Conservation (phyloP, 2,329 filamentous ascomycete species). For the Calonectria fujianensis region DNA sequence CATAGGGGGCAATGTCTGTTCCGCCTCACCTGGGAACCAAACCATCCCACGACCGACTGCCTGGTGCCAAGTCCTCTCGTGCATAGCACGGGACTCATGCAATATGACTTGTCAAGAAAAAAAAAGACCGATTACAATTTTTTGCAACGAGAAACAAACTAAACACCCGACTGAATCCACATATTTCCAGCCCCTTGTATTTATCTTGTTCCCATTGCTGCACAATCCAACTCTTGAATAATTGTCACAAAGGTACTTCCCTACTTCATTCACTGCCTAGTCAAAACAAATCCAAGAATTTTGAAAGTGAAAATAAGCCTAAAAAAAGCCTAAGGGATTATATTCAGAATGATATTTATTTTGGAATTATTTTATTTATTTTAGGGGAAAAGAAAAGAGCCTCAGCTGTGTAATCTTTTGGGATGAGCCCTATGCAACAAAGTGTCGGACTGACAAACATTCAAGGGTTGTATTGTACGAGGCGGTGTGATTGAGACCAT, state of each 20-base stretch:
- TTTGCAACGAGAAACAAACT: neutral
- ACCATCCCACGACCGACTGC: neutral
- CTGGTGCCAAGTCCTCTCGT: neutral
- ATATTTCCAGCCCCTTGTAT: neutral
- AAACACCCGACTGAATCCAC: neutral
- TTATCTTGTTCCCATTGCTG: neutral
- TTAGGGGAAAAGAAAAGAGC: too few relatives aligned
- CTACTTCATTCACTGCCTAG: too few relatives aligned
- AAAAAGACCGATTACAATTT: constrained; percentile 12
- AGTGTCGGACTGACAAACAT: too few relatives aligned
- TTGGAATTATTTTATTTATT: too few relatives aligned
- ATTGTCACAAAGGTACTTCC: too few relatives aligned
- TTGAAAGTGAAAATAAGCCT: too few relatives aligned
- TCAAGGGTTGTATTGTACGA: too few relatives aligned
- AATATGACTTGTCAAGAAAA: neutral
- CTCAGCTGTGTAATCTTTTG: too few relatives aligned
- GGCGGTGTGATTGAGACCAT: neutral
- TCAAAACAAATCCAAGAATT: too few relatives aligned
- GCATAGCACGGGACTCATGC: neutral
- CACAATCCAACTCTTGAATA: neutral
- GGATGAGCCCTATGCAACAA: too few relatives aligned
- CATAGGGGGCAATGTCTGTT: neutral
- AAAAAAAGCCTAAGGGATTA: too few relatives aligned
- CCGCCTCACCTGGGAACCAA: neutral
- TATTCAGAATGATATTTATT: too few relatives aligned